phyloP scores from a whole-genome alignment of 2,329 filamentous ascomycete species.

The Lecanoromycetidae sp. region DNA sequence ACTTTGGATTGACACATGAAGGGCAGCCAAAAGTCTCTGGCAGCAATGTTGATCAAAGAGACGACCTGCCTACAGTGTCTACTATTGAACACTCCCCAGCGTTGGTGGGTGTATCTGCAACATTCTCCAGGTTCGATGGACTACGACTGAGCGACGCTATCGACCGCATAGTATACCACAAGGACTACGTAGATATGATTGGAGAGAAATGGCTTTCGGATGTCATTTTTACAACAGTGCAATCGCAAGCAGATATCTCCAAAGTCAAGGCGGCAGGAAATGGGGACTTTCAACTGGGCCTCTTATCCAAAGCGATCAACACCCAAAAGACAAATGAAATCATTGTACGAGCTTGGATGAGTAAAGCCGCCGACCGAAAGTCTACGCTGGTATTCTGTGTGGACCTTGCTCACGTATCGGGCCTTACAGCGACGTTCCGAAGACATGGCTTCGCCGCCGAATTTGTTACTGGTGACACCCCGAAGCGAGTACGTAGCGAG shows the following conservation, averaged over 20 bases:
- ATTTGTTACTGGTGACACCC: slow-evolving; percentile 75
- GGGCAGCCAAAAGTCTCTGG: too few relatives aligned
- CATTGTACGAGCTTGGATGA: slow-evolving; percentile 74
- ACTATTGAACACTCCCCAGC: slow-evolving; percentile 39
- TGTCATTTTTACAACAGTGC: slow-evolving; percentile 87
- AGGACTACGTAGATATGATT: slow-evolving; percentile 70
- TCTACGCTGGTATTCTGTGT: slow-evolving; percentile 94
- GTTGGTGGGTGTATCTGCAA: slow-evolving; percentile 82
- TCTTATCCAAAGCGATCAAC: slow-evolving; percentile 76
- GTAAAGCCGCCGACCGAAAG: slow-evolving; percentile 58
- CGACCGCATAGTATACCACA: slow-evolving; percentile 93
- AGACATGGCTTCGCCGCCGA: slow-evolving; percentile 67
- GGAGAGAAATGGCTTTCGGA: slow-evolving; percentile 83
- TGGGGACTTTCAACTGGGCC: slow-evolving; percentile 67
- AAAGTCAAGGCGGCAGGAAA: slow-evolving; percentile 50
- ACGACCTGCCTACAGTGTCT: slow-evolving; percentile 36
- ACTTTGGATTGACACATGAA: slow-evolving; percentile 77
- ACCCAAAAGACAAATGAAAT: slow-evolving; percentile 69
- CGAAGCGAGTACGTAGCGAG: slow-evolving; percentile 52
- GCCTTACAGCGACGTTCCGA: slow-evolving; percentile 65
- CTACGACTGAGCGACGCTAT: slow-evolving; percentile 71
- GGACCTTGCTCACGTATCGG: slow-evolving; percentile 68
- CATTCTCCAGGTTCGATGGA: slow-evolving; percentile 69
- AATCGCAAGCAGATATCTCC: slow-evolving; percentile 68
- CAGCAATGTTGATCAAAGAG: too few relatives aligned